These are phyloP conservation scores for Eimeria tenella DNA, from an alignment of 169 alveolate genomes.

Conservation along the genomic window DNA sequence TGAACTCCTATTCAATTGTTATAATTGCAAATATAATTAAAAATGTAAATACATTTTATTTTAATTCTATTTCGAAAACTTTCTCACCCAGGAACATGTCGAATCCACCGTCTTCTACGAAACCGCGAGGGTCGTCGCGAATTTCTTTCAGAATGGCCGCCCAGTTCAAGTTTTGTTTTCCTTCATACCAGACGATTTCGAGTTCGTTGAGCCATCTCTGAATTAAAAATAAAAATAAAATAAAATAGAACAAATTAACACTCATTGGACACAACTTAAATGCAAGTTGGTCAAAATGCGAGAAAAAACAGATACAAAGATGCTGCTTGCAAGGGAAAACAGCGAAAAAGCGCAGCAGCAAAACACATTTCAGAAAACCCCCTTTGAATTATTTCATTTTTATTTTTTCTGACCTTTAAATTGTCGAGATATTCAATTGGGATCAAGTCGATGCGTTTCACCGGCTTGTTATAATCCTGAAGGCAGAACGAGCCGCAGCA, in stretches of 20 bases:
- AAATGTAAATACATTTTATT: no score
- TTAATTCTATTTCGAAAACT: no score
- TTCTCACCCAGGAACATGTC: slow-evolving; percentile 71
- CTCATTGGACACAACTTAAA: no score
- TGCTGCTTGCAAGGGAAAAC: no score
- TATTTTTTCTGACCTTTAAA: slow-evolving; percentile 88
- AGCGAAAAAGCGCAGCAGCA: neutral
- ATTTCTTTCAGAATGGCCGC: slow-evolving; percentile 90
- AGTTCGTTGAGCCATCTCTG: slow-evolving; percentile 91
- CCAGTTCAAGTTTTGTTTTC: slow-evolving; percentile 94
- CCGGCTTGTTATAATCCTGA: slow-evolving; percentile 95
- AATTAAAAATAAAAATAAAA: neutral
- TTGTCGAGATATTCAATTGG: slow-evolving; percentile 96
- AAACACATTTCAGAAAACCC: neutral
- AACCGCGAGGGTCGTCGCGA: slow-evolving; percentile 67
- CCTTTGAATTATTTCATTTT: no score
- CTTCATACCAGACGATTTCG: slow-evolving; percentile 94
- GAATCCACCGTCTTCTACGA: slow-evolving; percentile 79
- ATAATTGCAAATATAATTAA: no score
- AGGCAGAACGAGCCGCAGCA: neutral
- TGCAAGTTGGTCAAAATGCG: neutral
- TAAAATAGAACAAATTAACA: neutral
- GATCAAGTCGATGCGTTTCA: slow-evolving; percentile 94
- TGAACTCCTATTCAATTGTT: no score
- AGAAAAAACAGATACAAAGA: neutral